phyloP scores from a whole-genome alignment of 306 rosid genomes.

The Corylus heterophylla region DNA sequence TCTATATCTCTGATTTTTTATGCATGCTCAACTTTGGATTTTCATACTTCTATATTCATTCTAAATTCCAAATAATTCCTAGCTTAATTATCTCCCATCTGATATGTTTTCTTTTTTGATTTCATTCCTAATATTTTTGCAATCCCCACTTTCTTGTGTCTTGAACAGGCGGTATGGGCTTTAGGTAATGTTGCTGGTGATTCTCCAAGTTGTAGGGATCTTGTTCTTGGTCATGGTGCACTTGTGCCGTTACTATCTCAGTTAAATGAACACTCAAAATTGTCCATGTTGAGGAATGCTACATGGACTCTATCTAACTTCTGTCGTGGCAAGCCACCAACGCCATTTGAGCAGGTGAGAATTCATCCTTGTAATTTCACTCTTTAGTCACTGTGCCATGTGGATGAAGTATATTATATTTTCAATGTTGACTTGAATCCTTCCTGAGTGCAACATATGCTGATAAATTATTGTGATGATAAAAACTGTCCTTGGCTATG shows the following conservation, averaged over 20 bases:
- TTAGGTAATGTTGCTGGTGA: slow-evolving; percentile 74
- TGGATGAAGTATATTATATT: background rate
- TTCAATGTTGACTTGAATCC: slow-evolving; percentile 1
- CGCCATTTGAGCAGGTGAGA: slow-evolving; percentile 59
- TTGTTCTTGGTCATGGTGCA: slow-evolving; percentile 59
- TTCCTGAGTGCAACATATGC: background rate
- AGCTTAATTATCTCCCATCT: background rate
- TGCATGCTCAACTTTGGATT: background rate
- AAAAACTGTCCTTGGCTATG: slow-evolving; percentile 10
- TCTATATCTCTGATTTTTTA: background rate
- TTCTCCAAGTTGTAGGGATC: slow-evolving; percentile 62
- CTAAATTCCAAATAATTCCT: background rate
- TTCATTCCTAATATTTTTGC: background rate
- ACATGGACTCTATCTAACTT: slow-evolving; percentile 69
- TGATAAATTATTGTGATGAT: background rate
- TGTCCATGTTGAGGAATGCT: slow-evolving; percentile 62
- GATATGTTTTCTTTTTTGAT: background rate
- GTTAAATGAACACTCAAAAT: slow-evolving; percentile 54
- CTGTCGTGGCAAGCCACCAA: slow-evolving; percentile 64
- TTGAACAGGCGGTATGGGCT: slow-evolving; percentile 57
- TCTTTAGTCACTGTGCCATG: background rate
- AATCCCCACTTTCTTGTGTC: slow-evolving; percentile 9
- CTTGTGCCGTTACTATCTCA: slow-evolving; percentile 50
- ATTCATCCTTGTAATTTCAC: background rate
- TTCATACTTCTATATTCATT: background rate